Evolutionary conservation across 1,284 basidiomycete species (phyloP).

Genomic region (Pterulicium gracile): DNA sequence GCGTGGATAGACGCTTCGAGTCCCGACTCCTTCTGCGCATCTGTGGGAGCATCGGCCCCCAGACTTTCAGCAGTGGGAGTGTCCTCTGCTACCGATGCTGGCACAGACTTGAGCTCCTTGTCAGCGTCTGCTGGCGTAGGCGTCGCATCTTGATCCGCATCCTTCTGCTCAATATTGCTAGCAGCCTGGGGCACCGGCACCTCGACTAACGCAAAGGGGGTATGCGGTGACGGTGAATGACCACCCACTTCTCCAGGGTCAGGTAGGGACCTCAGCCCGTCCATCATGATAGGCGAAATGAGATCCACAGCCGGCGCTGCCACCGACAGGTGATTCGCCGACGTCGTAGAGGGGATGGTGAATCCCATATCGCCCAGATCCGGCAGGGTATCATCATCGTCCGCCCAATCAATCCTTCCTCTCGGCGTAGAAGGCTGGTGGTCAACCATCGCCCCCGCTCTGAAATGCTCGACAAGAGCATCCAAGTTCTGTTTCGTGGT

Average conservation of each 20-base stretch:
- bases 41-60: conserved; percentile 4
- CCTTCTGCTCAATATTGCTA: not conserved
- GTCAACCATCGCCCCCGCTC: conserved; percentile 56
- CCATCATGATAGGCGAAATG: conserved; percentile 62
- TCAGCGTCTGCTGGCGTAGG: no score
- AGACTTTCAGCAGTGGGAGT: not conserved
- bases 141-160: not conserved
- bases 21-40: conserved; percentile 12
- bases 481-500: conserved; percentile 52
- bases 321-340: conserved; percentile 9
- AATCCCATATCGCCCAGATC: conserved; percentile 78
- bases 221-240: not conserved
- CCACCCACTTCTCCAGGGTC: conserved; percentile 20
- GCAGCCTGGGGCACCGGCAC: not conserved
- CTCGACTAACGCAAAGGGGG: not conserved
- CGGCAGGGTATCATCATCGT: conserved; percentile 62
- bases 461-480: conserved; percentile 58
- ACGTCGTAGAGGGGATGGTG: conserved; percentile 24
- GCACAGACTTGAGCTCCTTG: no score
- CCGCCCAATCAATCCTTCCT: conserved; percentile 78
- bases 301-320: conserved; percentile 21
- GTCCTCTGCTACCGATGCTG: conserved; percentile 2
- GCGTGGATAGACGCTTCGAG: conserved; percentile 25
- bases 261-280: conserved; percentile 54
- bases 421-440: conserved; percentile 60